These are phyloP conservation scores for Lactarius deliciosus DNA, from an alignment of 768 basidiomycete genomes.

Conservation along the genomic window DNA sequence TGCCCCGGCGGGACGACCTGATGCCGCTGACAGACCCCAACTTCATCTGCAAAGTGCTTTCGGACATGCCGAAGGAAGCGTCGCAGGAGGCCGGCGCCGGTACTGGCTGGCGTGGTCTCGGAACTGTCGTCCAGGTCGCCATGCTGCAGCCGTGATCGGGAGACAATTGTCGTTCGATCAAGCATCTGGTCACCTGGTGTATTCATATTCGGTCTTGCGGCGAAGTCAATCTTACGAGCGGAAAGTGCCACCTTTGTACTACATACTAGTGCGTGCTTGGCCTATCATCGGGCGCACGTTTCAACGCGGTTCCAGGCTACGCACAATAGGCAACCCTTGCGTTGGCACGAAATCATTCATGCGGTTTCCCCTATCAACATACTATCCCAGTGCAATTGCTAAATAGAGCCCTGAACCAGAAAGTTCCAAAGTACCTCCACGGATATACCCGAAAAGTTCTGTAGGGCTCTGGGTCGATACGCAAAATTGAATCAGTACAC, in stretches of 20 bases:
- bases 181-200: neutral
- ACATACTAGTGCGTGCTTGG: neutral
- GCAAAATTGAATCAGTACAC: neutral
- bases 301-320: too few relatives aligned
- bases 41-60: conserved; percentile 73
- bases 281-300: neutral
- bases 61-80: conserved; percentile 56
- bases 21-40: conserved; percentile 85
- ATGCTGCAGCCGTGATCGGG: conserved; percentile 32
- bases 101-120: conserved; percentile 85
- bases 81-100: conserved; percentile 64
- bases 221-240: neutral
- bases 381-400: neutral
- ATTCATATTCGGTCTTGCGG: neutral
- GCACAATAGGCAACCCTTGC: too few relatives aligned
- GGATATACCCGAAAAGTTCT: neutral
- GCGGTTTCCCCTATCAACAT: too few relatives aligned
- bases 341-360: too few relatives aligned
- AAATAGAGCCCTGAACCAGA: neutral
- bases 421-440: neutral
- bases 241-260: conserved; percentile 2
- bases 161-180: neutral
- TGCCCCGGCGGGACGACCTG: conserved; percentile 75
- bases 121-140: conserved; percentile 59
- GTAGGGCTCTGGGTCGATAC: neutral